phyloP scores from a whole-genome alignment of 768 basidiomycete genomes.

The Termitomyces sp. region DNA sequence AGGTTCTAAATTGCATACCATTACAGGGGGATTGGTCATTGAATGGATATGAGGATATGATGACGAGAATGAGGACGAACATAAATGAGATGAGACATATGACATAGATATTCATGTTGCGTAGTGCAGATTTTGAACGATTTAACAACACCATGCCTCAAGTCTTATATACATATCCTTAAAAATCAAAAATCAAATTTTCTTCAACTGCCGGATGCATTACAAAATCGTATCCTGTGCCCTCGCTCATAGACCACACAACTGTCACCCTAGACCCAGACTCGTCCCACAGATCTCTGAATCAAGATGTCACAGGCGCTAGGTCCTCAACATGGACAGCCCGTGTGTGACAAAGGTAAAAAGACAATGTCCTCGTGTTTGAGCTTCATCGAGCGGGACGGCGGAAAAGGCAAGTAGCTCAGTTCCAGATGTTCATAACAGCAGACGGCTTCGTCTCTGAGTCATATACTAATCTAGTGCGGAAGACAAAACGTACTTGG shows the following conservation, averaged over 20 bases:
- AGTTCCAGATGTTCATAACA: background rate
- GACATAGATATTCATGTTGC: background rate
- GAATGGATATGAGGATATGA: slow-evolving; percentile 1
- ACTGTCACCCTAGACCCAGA: background rate
- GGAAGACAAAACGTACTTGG: background rate
- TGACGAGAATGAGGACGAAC: background rate
- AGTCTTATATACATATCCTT: background rate
- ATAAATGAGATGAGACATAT: background rate
- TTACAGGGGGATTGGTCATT: background rate
- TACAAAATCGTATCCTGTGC: background rate
- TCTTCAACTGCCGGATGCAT: background rate
- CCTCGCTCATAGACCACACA: background rate
- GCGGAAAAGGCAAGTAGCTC: background rate
- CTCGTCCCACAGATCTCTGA: background rate
- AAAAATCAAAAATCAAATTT: background rate
- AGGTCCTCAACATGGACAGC: no score
- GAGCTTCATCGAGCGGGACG: background rate
- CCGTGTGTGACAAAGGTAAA: background rate
- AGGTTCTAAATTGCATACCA: background rate
- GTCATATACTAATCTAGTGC: background rate
- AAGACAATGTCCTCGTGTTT: background rate
- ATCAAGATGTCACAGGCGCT: background rate
- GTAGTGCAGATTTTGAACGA: background rate
- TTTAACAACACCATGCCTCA: background rate
- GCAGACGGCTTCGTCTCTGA: background rate